Percentiles rank a stretch among this genome's conserved stretches.
Evolutionary conservation across 495 filamentous ascomycete species (phyloP).

Genomic region (Penicillium dipodomyicola): DNA sequence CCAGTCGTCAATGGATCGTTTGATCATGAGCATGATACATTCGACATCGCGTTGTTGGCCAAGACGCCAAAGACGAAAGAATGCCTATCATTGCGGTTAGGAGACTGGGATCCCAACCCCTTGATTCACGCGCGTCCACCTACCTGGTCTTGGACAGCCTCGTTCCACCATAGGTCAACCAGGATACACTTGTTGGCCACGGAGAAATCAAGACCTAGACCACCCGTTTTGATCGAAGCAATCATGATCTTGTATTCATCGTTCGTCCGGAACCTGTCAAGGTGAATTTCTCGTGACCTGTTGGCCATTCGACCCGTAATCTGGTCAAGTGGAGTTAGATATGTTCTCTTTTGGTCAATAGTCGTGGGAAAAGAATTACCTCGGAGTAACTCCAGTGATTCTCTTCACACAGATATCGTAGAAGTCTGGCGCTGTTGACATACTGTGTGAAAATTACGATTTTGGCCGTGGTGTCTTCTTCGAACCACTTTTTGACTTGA

Average conservation of each 20-base stretch:
- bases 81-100: background rate
- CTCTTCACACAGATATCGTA: background rate
- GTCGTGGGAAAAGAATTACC: background rate
- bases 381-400: background rate
- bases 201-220: background rate
- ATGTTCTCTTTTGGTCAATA: no score
- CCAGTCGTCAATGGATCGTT: background rate
- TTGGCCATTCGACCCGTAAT: background rate
- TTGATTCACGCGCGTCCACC: background rate
- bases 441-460: conserved; percentile 1
- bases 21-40: background rate
- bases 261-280: background rate
- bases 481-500: background rate
- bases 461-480: background rate
- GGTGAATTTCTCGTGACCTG: background rate
- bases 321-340: background rate
- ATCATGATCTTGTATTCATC: background rate
- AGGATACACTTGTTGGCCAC: background rate
- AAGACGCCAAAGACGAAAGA: conserved; percentile 1
- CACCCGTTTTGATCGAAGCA: background rate
- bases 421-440: background rate
- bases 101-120: no score
- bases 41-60: conserved; percentile 1
- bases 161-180: conserved; percentile 1
- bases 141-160: conserved; percentile 1